Conservation (phyloP, 345 rosid species). For the Sisymbrium irio region DNA sequence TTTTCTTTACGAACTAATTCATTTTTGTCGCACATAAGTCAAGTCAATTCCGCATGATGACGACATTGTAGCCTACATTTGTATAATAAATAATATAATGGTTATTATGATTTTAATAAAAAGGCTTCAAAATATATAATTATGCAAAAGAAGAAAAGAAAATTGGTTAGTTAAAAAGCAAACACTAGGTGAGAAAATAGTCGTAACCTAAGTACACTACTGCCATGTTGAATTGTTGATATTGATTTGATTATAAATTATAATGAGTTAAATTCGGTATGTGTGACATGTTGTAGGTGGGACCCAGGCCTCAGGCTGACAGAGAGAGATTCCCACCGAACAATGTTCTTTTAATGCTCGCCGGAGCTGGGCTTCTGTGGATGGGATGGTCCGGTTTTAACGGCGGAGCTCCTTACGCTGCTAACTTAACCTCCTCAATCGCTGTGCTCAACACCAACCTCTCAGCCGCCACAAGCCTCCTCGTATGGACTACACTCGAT, state of each 20-base stretch:
- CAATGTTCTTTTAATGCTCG: constrained; percentile 85
- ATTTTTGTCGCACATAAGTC: background rate
- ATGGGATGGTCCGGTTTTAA: constrained; percentile 99
- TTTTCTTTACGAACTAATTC: too few relatives aligned
- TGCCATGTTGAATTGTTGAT: background rate
- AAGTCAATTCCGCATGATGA: constrained; percentile 19
- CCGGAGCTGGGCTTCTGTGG: constrained; percentile 93
- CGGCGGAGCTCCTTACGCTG: constrained; percentile 94
- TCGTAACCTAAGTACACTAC: background rate
- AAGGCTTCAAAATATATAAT: too few relatives aligned
- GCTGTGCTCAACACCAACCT: constrained; percentile 83
- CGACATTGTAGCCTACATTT: background rate
- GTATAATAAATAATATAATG: too few relatives aligned
- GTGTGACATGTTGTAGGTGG: constrained; percentile 52
- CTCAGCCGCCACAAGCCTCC: constrained; percentile 87
- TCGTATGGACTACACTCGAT: constrained; percentile 84
- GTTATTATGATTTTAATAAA: too few relatives aligned
- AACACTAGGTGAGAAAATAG: constrained; percentile 13
- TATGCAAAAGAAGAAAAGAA: background rate
- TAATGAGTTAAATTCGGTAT: background rate
- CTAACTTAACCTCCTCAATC: constrained; percentile 60
- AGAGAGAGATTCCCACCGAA: constrained; percentile 92
- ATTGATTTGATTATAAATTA: background rate
- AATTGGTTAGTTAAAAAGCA: constrained; percentile 7
- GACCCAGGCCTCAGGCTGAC: constrained; percentile 75